Conservation (phyloP, 768 basidiomycete species). For the Arthromyces matolae region DNA sequence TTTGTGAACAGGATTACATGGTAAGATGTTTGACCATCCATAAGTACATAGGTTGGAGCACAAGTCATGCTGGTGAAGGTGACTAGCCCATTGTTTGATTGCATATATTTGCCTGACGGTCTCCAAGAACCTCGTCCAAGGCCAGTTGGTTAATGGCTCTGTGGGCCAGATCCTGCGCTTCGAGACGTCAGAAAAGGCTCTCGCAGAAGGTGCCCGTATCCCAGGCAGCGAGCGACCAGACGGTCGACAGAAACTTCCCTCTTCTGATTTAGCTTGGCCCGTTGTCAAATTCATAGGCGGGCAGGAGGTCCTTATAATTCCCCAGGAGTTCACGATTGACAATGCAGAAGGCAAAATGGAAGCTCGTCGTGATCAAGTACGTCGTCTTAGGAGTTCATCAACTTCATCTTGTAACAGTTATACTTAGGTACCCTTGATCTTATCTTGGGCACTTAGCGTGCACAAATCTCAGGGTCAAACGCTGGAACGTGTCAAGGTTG, state of each 20-base stretch:
- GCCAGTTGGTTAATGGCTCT: slow-evolving; percentile 67
- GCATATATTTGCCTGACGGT: not conserved
- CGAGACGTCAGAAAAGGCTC: slow-evolving; percentile 39
- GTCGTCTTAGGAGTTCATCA: not conserved
- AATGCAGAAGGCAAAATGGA: slow-evolving; percentile 57
- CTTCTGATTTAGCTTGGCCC: slow-evolving; percentile 41
- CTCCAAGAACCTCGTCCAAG: slow-evolving; percentile 65
- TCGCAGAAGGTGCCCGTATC: slow-evolving; percentile 32
- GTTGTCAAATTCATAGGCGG: slow-evolving; percentile 56
- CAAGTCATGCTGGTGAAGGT: slow-evolving; percentile 87
- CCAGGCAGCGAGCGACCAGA: slow-evolving; percentile 33
- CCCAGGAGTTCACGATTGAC: slow-evolving; percentile 59
- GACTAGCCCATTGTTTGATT: not conserved
- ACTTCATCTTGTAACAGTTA: not conserved
- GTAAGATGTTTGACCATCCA: slow-evolving; percentile 2
- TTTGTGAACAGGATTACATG: slow-evolving; percentile 16
- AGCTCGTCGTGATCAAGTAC: slow-evolving; percentile 57
- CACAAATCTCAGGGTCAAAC: slow-evolving; percentile 94
- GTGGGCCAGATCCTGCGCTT: slow-evolving; percentile 55
- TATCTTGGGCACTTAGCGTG: slow-evolving; percentile 87
- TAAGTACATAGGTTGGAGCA: slow-evolving; percentile 55
- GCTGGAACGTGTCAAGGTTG: slow-evolving; percentile 76
- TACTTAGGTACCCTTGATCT: slow-evolving; percentile 63
- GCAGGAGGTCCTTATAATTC: slow-evolving; percentile 42
- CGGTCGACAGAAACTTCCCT: slow-evolving; percentile 16